phyloP scores from a whole-genome alignment of 371 early-diverging fungal genomes.

The Syncephalastrum sp. region DNA sequence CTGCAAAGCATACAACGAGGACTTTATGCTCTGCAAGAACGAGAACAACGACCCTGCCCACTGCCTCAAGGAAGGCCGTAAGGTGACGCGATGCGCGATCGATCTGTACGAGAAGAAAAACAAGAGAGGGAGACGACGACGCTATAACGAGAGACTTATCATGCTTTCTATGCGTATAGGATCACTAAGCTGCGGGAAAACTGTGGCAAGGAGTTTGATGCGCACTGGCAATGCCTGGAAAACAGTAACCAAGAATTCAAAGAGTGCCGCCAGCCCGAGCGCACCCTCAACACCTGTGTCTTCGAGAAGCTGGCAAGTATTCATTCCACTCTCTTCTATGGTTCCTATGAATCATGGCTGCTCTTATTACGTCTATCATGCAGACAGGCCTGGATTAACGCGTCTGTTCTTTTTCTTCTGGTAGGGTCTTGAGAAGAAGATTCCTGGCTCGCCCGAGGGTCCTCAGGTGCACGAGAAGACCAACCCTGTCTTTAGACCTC shows the following conservation, averaged over 20 bases:
- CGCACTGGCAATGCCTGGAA: constrained; percentile 94
- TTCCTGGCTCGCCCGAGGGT: constrained; percentile 74
- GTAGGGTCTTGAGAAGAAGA: constrained; percentile 77
- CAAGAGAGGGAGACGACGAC: neutral
- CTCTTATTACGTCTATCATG: neutral
- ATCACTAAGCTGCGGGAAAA: constrained; percentile 85
- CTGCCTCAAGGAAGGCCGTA: constrained; percentile 92
- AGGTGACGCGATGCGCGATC: constrained; percentile 93
- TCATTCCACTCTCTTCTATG: neutral
- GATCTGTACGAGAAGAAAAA: constrained; percentile 66
- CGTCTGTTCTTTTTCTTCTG: neutral
- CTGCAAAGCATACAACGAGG: constrained; percentile 93
- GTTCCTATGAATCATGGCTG: too few relatives aligned
- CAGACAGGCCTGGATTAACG: neutral
- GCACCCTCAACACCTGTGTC: constrained; percentile 85
- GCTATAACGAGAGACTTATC: neutral
- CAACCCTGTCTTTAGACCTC: constrained; percentile 63
- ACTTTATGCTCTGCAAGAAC: constrained; percentile 95
- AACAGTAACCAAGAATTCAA: constrained; percentile 84
- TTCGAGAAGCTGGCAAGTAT: constrained; percentile 81
- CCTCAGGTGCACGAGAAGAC: constrained; percentile 73
- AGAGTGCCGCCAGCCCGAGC: constrained; percentile 82
- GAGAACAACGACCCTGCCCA: constrained; percentile 88
- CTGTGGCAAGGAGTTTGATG: constrained; percentile 85
- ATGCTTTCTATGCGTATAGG: constrained; percentile 36